Percentiles rank a stretch among this genome's conserved stretches.
Conservation (phyloP, 331 rosid genomes). For the Malus hybrid region DNA sequence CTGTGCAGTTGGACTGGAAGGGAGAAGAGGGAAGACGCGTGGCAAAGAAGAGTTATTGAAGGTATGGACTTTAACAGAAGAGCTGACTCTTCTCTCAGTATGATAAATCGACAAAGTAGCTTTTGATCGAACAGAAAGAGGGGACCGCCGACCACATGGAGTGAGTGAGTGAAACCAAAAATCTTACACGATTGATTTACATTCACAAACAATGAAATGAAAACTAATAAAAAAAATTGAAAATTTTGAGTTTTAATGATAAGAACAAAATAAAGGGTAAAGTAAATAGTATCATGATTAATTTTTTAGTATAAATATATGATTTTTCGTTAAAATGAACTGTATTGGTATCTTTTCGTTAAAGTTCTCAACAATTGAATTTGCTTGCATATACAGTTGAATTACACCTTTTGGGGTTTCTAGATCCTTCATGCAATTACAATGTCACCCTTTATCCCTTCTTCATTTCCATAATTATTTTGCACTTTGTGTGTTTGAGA, state of each 20-base stretch:
- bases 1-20: background rate
- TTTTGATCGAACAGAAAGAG: constrained; percentile 13
- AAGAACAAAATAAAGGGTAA: too few relatives aligned
- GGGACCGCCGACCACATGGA: background rate
- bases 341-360: too few relatives aligned
- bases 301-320: too few relatives aligned
- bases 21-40: constrained; percentile 35
- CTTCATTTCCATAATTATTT: background rate
- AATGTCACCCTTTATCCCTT: background rate
- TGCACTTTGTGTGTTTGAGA: background rate
- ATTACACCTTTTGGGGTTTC: background rate
- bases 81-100: background rate
- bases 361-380: background rate
- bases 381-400: background rate
- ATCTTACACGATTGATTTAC: too few relatives aligned
- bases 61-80: constrained; percentile 9
- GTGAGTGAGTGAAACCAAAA: background rate
- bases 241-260: too few relatives aligned
- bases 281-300: too few relatives aligned
- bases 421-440: background rate
- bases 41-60: constrained; percentile 9
- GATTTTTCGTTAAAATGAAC: too few relatives aligned
- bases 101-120: constrained; percentile 61
- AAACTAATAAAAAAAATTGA: too few relatives aligned
- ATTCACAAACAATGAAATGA: too few relatives aligned